phyloP scores from a whole-genome alignment of 2,329 filamentous ascomycete genomes.

The Blumeriella jaapii region DNA sequence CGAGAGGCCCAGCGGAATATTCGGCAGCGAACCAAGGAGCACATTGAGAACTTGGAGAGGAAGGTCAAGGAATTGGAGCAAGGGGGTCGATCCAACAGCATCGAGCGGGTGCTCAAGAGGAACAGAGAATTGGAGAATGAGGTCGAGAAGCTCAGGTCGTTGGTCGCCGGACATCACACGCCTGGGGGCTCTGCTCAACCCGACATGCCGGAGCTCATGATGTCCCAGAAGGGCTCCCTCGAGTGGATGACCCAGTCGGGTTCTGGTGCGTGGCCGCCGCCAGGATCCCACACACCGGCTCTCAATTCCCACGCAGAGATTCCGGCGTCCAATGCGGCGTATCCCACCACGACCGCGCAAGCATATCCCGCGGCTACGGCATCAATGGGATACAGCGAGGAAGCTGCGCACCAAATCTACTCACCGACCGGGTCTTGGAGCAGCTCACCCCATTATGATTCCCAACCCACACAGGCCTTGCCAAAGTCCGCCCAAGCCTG shows the following conservation, averaged over 20 bases:
- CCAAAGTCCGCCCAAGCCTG: slow-evolving; percentile 17
- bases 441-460: slow-evolving; percentile 11
- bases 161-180: slow-evolving; percentile 14
- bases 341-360: slow-evolving; percentile 9
- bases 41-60: slow-evolving; percentile 42
- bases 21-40: slow-evolving; percentile 72
- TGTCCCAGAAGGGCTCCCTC: slow-evolving; percentile 16
- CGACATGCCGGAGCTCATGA: slow-evolving; percentile 17
- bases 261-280: slow-evolving; percentile 9
- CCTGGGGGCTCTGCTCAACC: slow-evolving; percentile 1
- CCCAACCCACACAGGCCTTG: slow-evolving; percentile 10
- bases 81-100: slow-evolving; percentile 30
- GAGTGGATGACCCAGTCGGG: slow-evolving; percentile 18
- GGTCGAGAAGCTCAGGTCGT: slow-evolving; percentile 21
- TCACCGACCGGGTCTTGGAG: slow-evolving; percentile 20
- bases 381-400: slow-evolving; percentile 13
- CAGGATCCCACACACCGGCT: slow-evolving; percentile 6
- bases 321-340: slow-evolving; percentile 8
- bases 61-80: slow-evolving; percentile 25
- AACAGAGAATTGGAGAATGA: slow-evolving; percentile 25
- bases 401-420: slow-evolving; percentile 14
- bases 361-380: slow-evolving; percentile 9
- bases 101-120: slow-evolving; percentile 29
- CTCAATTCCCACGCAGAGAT: slow-evolving; percentile 7
- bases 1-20: slow-evolving; percentile 84